Base-by-base conservation (phyloP, 768 basidiomycete genomes). In the Favolaschia claudopus region DNA sequence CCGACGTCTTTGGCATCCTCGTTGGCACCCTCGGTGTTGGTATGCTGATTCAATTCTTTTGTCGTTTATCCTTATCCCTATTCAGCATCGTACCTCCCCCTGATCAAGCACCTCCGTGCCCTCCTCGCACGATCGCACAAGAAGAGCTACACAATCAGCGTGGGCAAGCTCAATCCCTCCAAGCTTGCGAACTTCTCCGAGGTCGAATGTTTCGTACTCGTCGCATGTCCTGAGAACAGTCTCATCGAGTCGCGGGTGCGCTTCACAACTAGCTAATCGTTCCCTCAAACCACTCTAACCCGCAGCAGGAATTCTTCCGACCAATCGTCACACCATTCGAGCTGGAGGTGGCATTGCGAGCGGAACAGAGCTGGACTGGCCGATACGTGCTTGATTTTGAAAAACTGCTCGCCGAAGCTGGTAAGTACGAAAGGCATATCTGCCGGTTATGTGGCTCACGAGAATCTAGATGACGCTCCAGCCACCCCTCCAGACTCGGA, bases 291-390 rank as follows among this genome's bases (percentile, higher is more conserved):
- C 25, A 14, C 4, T 6, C 19, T 32, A 20, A 47, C 44, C 31
- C 15, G 34, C 28, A 17, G 12, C 25, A 97, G 91, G 96, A 98
- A 10, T 99, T 95, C 70, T 79, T 91, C 28, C 79, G 87, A 22
- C 96, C 96, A 0, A 97, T 99, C 42, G 81, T 99, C 27, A 98
- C 96, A 1, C 97, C 97, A 0, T 96, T 87, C 71, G 97, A 99
- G 70, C 80, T 97, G 17, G 85, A 89, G 63, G 74, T 96, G 3
- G 93, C 95, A 0, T 79, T 99, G 12, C 85, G 85, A 55, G 79
- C 81, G 1, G 85, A 89, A 47, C 85, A 82, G 58, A 84, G 72
- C 40, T 96, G 89, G 93, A 89, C 84, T 3, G 91, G 87, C 7
- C 77, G 77, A 63, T 96, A 96, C 70, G 82, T 93, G 7, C 78